Evolutionary conservation across 2,329 filamentous ascomycete genomes (phyloP).

Genomic region (Ceratocystis alfenasii): DNA sequence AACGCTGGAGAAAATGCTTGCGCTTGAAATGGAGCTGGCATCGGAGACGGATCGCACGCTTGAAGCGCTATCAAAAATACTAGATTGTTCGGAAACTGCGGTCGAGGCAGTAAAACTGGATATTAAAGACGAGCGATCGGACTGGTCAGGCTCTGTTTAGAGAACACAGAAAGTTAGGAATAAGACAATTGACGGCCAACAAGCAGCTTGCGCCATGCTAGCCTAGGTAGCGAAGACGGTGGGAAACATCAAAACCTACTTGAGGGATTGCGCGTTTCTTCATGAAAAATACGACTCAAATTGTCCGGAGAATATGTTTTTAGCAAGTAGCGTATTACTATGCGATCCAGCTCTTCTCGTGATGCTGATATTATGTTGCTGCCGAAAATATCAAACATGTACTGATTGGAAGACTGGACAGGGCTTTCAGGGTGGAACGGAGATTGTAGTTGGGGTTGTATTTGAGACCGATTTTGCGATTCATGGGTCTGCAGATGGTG

Average conservation of each 20-base stretch:
- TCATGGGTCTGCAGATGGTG: neutral
- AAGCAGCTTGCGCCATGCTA: neutral
- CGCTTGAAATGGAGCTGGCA: slow-evolving; percentile 32
- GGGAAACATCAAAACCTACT: slow-evolving; percentile 3
- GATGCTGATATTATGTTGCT: neutral
- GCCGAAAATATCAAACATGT: neutral
- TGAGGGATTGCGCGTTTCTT: slow-evolving; percentile 21
- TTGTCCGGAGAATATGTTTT: slow-evolving; percentile 23
- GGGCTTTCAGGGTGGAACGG: neutral
- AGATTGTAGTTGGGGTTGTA: neutral
- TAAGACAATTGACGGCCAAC: slow-evolving; percentile 25
- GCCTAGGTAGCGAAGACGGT: neutral
- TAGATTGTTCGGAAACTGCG: slow-evolving; percentile 30
- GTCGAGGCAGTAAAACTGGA: slow-evolving; percentile 30
- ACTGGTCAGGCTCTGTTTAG: slow-evolving; percentile 24
- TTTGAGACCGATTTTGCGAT: neutral
- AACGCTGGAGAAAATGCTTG: slow-evolving; percentile 33
- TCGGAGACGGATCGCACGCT: slow-evolving; percentile 33
- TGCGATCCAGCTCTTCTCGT: slow-evolving; percentile 22
- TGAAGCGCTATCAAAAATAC: slow-evolving; percentile 30
- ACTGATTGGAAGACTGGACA: neutral
- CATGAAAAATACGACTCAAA: slow-evolving; percentile 24
- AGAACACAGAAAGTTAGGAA: slow-evolving; percentile 23
- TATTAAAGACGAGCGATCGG: slow-evolving; percentile 30
- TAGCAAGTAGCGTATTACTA: slow-evolving; percentile 25